phyloP scores from a whole-genome alignment of 306 rosid species.

The Begonia loranthoides region DNA sequence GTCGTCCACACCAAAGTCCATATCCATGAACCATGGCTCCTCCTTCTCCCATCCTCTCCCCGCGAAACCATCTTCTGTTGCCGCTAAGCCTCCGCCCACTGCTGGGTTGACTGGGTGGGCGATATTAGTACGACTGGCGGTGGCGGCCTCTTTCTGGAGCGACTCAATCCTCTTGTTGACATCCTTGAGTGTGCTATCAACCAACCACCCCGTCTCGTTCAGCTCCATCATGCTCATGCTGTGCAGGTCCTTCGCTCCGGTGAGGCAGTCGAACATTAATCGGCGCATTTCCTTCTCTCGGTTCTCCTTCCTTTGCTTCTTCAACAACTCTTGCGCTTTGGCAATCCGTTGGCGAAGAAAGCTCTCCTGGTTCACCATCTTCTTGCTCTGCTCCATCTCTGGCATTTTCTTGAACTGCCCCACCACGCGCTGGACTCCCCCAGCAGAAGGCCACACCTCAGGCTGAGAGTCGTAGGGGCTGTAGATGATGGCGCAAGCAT shows the following conservation, averaged over 20 bases:
- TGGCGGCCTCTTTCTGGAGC: background rate
- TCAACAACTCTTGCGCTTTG: constrained; percentile 12
- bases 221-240: constrained; percentile 12
- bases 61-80: background rate
- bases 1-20: constrained; percentile 14
- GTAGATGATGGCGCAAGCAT: constrained; percentile 40
- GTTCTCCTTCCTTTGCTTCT: constrained; percentile 16
- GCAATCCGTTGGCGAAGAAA: constrained; percentile 14
- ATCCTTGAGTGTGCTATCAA: constrained; percentile 16
- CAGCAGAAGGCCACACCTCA: constrained; percentile 33
- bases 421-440: constrained; percentile 17
- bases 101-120: background rate
- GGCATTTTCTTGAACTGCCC: constrained; percentile 19
- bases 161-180: constrained; percentile 7
- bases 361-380: constrained; percentile 20
- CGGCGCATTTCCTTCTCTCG: constrained; percentile 13
- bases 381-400: constrained; percentile 17
- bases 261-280: constrained; percentile 12
- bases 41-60: too few relatives aligned
- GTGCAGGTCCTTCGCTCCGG: constrained; percentile 2
- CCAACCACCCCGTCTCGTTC: constrained; percentile 16
- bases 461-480: constrained; percentile 29
- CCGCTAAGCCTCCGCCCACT: background rate
- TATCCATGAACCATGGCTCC: constrained; percentile 3
- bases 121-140: background rate